phyloP scores from a whole-genome alignment of 139 green algal genomes.

The Astrephomene gubernaculifera region DNA sequence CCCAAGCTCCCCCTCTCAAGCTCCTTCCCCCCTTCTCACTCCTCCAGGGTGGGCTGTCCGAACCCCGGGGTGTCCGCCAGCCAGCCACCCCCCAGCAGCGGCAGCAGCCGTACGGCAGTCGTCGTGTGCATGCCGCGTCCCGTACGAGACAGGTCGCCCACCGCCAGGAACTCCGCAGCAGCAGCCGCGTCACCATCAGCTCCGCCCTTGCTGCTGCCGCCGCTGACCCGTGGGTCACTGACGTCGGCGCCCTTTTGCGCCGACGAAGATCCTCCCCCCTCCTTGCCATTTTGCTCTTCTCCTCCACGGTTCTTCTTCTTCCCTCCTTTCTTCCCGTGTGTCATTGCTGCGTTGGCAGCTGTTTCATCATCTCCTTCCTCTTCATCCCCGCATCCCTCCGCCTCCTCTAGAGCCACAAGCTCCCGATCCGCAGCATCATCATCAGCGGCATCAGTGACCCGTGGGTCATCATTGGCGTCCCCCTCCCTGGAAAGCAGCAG shows the following conservation, averaged over 20 bases:
- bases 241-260: too few relatives aligned
- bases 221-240: too few relatives aligned
- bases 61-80: conserved; percentile 96
- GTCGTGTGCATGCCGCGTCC: conserved; percentile 95
- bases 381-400: too few relatives aligned
- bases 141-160: conserved; percentile 81
- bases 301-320: neutral
- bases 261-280: neutral
- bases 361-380: neutral
- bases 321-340: too few relatives aligned
- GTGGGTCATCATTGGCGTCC: too few relatives aligned
- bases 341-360: too few relatives aligned
- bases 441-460: neutral
- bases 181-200: neutral
- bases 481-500: too few relatives aligned
- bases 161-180: conserved; percentile 55
- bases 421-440: neutral
- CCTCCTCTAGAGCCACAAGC: neutral
- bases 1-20: too few relatives aligned
- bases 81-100: conserved; percentile 79
- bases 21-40: conserved; percentile 16
- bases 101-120: conserved; percentile 83
- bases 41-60: conserved; percentile 75
- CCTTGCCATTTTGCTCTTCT: too few relatives aligned
- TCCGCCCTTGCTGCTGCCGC: neutral